Conservation (phyloP, 495 filamentous ascomycete species). For the Pseudomonodictys pantanalensis region DNA sequence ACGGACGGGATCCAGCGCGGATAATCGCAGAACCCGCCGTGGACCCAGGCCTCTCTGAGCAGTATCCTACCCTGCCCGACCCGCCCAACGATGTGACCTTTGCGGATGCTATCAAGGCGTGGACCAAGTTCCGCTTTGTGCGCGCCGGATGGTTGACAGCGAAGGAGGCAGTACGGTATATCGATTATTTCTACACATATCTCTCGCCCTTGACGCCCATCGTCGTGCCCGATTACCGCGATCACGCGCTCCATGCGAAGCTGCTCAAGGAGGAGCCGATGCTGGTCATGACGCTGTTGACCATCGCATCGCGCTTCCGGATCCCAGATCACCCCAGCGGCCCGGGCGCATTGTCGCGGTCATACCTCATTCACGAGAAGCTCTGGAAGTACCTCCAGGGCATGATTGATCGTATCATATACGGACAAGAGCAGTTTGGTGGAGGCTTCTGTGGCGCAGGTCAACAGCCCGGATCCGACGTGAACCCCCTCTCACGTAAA, state of each 20-base stretch:
- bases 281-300: conserved; percentile 82
- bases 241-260: conserved; percentile 66
- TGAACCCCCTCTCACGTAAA: conserved; percentile 50
- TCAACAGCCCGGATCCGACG: conserved; percentile 42
- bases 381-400: conserved; percentile 92
- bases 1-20: conserved; percentile 11
- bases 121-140: conserved; percentile 88
- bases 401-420: conserved; percentile 91
- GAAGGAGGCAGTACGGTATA: conserved; percentile 85
- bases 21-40: conserved; percentile 9
- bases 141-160: conserved; percentile 95
- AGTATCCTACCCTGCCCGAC: conserved; percentile 3
- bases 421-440: conserved; percentile 92
- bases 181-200: conserved; percentile 90
- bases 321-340: conserved; percentile 60
- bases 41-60: conserved; percentile 28
- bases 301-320: conserved; percentile 78
- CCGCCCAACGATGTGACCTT: conserved; percentile 41
- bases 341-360: conserved; percentile 77
- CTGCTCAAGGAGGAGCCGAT: conserved; percentile 89
- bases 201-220: conserved; percentile 90
- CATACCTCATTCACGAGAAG: conserved; percentile 88
- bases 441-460: conserved; percentile 81
- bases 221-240: conserved; percentile 76
- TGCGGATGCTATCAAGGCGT: conserved; percentile 72